These are phyloP conservation scores for Emericellopsis atlantica DNA, from an alignment of 2,329 filamentous ascomycete species.

Conservation along the genomic window DNA sequence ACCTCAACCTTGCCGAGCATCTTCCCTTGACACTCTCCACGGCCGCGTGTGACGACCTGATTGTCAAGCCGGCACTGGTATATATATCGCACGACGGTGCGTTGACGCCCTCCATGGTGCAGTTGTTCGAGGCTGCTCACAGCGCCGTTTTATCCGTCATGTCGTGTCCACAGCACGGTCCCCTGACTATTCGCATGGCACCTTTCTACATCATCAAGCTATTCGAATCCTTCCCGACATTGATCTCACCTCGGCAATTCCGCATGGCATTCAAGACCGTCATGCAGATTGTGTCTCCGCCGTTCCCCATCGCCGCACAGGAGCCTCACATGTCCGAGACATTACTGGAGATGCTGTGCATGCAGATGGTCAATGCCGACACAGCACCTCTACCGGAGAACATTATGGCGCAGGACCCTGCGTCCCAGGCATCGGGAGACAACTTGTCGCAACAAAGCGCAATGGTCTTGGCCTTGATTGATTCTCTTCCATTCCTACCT, in stretches of 20 bases:
- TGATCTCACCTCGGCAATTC: slow-evolving; percentile 76
- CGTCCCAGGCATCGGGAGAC: slow-evolving; percentile 12
- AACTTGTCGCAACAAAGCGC: slow-evolving; percentile 66
- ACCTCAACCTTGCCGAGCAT: slow-evolving; percentile 77
- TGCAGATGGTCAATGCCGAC: slow-evolving; percentile 39
- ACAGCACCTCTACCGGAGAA: slow-evolving; percentile 27
- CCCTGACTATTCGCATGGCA: slow-evolving; percentile 56
- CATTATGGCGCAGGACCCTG: slow-evolving; percentile 10
- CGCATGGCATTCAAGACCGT: slow-evolving; percentile 78
- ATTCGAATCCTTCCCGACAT: slow-evolving; percentile 65
- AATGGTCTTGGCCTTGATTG: slow-evolving; percentile 63
- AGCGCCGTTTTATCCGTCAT: slow-evolving; percentile 70
- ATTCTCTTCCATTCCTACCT: slow-evolving; percentile 64
- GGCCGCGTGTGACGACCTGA: slow-evolving; percentile 54
- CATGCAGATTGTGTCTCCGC: slow-evolving; percentile 69
- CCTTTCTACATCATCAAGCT: slow-evolving; percentile 77
- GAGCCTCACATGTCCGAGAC: slow-evolving; percentile 72
- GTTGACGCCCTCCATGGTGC: slow-evolving; percentile 31
- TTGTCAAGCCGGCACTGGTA: slow-evolving; percentile 60
- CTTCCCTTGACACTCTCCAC: slow-evolving; percentile 60
- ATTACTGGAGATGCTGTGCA: slow-evolving; percentile 65
- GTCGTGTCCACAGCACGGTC: slow-evolving; percentile 64
- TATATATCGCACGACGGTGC: slow-evolving; percentile 47
- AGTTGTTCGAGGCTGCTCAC: slow-evolving; percentile 80
- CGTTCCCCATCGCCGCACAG: slow-evolving; percentile 57